phyloP scores from a whole-genome alignment of 305 asterid genomes.

The Plantago coronopus region DNA sequence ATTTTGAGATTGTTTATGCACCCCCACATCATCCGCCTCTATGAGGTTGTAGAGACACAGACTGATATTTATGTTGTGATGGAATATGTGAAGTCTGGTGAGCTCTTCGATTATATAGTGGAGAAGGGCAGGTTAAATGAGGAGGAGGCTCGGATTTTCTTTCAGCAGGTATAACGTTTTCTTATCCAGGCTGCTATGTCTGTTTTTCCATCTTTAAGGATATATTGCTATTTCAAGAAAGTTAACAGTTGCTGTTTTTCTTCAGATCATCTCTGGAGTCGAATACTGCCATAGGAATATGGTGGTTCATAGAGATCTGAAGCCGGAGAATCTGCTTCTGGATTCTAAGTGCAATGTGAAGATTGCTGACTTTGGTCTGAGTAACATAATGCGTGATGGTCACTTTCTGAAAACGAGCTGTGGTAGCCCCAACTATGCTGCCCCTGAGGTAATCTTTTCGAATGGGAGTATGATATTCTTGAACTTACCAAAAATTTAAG shows the following conservation, averaged over 20 bases:
- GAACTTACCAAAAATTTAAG: conserved; percentile 17
- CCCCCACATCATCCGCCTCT: conserved; percentile 61
- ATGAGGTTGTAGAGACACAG: conserved; percentile 63
- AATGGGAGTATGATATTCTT: conserved; percentile 1
- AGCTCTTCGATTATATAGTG: conserved; percentile 60
- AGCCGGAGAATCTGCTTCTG: conserved; percentile 89
- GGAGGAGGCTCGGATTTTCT: conserved; percentile 60
- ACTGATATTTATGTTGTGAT: conserved; percentile 57
- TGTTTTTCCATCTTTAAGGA: too few relatives aligned
- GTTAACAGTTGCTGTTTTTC: conserved; percentile 19
- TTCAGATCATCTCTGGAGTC: conserved; percentile 94
- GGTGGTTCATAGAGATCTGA: conserved; percentile 94
- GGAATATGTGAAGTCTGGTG: conserved; percentile 66
- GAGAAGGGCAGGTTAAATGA: conserved; percentile 66
- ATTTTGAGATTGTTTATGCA: conserved; percentile 66
- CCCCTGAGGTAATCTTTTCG: conserved; percentile 63
- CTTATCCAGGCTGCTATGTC: background rate
- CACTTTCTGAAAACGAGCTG: conserved; percentile 92
- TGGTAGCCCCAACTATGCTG: conserved; percentile 93
- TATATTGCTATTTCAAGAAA: background rate
- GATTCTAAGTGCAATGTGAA: conserved; percentile 81
- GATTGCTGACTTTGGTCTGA: conserved; percentile 89
- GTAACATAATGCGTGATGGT: conserved; percentile 86
- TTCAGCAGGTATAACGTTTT: conserved; percentile 47
- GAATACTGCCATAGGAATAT: conserved; percentile 96